Evolutionary conservation across 108 stramenopile genomes (phyloP), one percentile per base, ranked within the genome.

Genomic region (Craspedostauros australis): DNA sequence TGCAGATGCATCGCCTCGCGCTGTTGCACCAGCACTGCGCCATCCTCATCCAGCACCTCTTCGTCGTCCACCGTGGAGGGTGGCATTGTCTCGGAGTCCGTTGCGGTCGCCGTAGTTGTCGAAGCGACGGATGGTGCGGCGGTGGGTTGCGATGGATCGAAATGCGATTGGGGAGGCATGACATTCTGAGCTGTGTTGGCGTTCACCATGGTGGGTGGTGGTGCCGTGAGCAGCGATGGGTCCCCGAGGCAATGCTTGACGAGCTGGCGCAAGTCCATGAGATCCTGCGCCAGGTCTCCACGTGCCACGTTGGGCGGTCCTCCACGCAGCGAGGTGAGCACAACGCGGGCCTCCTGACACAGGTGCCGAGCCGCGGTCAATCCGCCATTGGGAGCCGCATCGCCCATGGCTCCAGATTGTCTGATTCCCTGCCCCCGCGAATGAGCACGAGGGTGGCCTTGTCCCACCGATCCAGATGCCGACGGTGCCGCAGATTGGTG

Each of bases 231-330:
- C 1, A 2, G 46, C 24, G 26, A 48, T 48, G 7, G 24, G 28
- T 24, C 18, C 12, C 39, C n/a, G n/a, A 75, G 21, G 39, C 60
- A 41, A 20, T 20, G 58, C 49, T 57, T 73, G 54, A 67, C 62
- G 30, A 44, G 32, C 25, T 46, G 46, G 39, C 87, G 72, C 46
- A 89, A 49, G 60, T 84, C 79, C 37, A 61, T 52, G 59, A 89
- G 60, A 54, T 82, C 79, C 45, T 74, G 67, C 20, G 83, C 80
- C 67, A 89, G 54, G 43, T 80, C 73, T 20, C 83, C 89, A 0
- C 85, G 77, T 18, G 89, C 83, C 7, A 91, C 76, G 22, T 69
- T 53, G 0, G 89, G 89, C 19, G 89, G 86, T 29, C 89, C 89
- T 25, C 68, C 75, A 16, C 86, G 73, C 39, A 91, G 63, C 2